Conservation (phyloP, 106 monocot species). For the Ottelia alismoides region DNA sequence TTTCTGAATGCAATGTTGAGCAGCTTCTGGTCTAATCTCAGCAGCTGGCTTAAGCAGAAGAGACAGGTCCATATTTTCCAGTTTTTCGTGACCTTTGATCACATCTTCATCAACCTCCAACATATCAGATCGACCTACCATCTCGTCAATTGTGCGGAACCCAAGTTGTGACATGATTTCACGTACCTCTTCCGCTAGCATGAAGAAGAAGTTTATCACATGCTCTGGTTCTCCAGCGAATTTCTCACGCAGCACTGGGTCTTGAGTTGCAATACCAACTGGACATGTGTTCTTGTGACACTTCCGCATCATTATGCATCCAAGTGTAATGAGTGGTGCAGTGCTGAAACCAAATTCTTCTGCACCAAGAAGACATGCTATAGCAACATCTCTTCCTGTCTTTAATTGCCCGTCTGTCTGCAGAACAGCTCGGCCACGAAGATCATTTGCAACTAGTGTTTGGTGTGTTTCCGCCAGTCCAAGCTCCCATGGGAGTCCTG, state of each 20-base stretch:
- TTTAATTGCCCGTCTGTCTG: slow-evolving; percentile 92
- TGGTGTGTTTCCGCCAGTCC: slow-evolving; percentile 89
- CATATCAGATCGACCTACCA: slow-evolving; percentile 86
- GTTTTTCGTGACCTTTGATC: slow-evolving; percentile 57
- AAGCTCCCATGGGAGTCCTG: slow-evolving; percentile 92
- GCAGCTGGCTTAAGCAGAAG: slow-evolving; percentile 70
- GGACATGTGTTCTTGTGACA: slow-evolving; percentile 89
- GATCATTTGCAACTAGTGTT: slow-evolving; percentile 76
- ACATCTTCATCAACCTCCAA: slow-evolving; percentile 64
- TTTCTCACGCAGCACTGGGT: slow-evolving; percentile 72
- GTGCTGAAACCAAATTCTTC: slow-evolving; percentile 96
- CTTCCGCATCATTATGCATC: slow-evolving; percentile 94
- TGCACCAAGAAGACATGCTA: slow-evolving; percentile 76
- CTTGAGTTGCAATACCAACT: slow-evolving; percentile 88
- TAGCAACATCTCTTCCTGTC: slow-evolving; percentile 80
- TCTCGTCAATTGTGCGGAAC: slow-evolving; percentile 51
- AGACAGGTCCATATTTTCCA: slow-evolving; percentile 71
- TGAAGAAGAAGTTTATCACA: slow-evolving; percentile 91
- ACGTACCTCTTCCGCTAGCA: slow-evolving; percentile 83
- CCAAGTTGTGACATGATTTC: slow-evolving; percentile 88
- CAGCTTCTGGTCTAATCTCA: slow-evolving; percentile 75
- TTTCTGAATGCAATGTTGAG: slow-evolving; percentile 89
- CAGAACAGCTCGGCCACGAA: slow-evolving; percentile 78
- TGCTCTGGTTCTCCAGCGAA: slow-evolving; percentile 93
- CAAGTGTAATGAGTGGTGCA: slow-evolving; percentile 83